Evolutionary conservation across 1,284 basidiomycete genomes (phyloP), one percentile per base, ranked within the genome.

Genomic region (Takashimella koratensis): DNA sequence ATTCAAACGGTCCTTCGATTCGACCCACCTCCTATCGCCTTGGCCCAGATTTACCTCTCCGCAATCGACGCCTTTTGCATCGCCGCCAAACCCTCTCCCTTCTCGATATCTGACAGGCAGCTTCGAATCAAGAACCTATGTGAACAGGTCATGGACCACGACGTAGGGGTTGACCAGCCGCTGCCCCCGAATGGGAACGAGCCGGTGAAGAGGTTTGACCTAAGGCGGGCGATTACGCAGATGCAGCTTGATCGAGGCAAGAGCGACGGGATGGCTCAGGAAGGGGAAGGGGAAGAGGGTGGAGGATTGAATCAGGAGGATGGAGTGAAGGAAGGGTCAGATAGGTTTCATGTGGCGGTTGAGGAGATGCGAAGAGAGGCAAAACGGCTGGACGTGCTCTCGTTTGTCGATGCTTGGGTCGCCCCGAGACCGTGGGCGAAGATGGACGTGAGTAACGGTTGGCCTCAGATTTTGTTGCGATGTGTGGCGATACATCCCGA

Each of bases 1-100:
- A 72, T 97, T 13, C 92, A 97, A 71, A 79, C 76, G 1, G 83
- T 83, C 22, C 79, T 95, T 47, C 66, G 76, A 23, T 94, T 93
- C 71, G 66, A 79, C 52, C 79, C 86, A 23, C 85, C 86, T 63
- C 77, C 82, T 10, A 56, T 79, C 5, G 63, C 78, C 19, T 70
- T 88, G 42, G 86, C 85, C n/a, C 76, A 78, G 12, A 83, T 87
- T 2, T 93, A 89, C 73, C 80, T 96, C 36, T 81, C 85, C 65
- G 78, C 79, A n/a, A 64, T 90, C 39, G 56, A 63, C 54, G n/a
- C n/a, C n/a, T n/a, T n/a, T n/a, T n/a, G n/a, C n/a, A n/a, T n/a
- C n/a, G n/a, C n/a, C n/a, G n/a, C n/a, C n/a, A n/a, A n/a, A n/a
- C n/a, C n/a, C n/a, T n/a, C n/a, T n/a, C n/a, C n/a, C n/a, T n/a